Evolutionary conservation across 2,329 filamentous ascomycete species (phyloP).

Genomic region (Scolecobasidium constrictum): DNA sequence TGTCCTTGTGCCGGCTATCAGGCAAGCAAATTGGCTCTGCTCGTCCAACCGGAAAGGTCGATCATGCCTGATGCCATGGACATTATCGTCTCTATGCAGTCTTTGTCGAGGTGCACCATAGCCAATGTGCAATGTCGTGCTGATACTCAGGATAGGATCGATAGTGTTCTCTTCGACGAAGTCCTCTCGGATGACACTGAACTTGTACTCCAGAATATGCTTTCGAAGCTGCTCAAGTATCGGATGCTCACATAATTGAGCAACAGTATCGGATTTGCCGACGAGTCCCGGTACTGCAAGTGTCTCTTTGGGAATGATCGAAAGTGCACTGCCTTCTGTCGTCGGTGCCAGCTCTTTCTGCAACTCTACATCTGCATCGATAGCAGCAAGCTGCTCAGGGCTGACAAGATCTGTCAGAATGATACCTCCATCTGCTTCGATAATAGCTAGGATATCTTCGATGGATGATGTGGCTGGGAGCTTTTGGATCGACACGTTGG

Average conservation of each 20-base stretch:
- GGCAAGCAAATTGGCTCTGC: conserved; percentile 17
- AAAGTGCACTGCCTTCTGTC: conserved; percentile 12
- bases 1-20: conserved; percentile 19
- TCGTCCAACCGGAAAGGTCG: conserved; percentile 1
- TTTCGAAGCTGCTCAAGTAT: conserved; percentile 17
- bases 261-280: conserved; percentile 19
- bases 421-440: conserved; percentile 23
- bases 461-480: conserved; percentile 18
- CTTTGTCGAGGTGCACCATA: conserved; percentile 20
- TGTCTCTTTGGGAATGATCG: conserved; percentile 18
- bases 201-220: conserved; percentile 17
- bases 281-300: conserved; percentile 19
- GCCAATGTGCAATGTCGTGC: conserved; percentile 20
- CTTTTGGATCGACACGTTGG: background rate
- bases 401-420: conserved; percentile 21
- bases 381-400: conserved; percentile 15
- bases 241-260: conserved; percentile 15
- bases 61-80: conserved; percentile 17
- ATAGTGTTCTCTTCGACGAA: conserved; percentile 11
- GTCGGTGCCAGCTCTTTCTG: conserved; percentile 8
- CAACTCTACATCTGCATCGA: conserved; percentile 16
- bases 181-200: conserved; percentile 15
- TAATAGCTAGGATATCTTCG: conserved; percentile 19
- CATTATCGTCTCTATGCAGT: conserved; percentile 22
- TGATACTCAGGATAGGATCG: conserved; percentile 17